Evolutionary conservation across 345 rosid species (phyloP).

Genomic region (Hypericum androsaemum): DNA sequence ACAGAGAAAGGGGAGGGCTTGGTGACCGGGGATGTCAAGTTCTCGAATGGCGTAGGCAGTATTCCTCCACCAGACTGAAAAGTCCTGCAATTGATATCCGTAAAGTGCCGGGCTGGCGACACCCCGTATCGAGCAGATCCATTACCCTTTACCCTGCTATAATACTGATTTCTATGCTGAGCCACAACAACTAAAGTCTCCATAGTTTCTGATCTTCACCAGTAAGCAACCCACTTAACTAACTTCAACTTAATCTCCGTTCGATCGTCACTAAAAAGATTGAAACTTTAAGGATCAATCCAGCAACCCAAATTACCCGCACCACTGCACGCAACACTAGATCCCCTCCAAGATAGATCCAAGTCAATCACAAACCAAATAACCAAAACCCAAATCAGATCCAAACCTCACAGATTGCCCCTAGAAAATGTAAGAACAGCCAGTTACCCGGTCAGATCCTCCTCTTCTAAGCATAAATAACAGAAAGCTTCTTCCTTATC

Average conservation of each 20-base stretch:
- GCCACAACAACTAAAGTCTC: constrained; percentile 67
- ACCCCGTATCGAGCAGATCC: constrained; percentile 36
- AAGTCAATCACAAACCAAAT: constrained; percentile 16
- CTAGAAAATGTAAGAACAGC: no score
- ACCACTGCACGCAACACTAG: background rate
- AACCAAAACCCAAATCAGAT: constrained; percentile 2
- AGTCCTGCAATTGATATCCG: constrained; percentile 62
- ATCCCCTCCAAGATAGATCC: constrained; percentile 32
- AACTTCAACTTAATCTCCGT: constrained; percentile 1
- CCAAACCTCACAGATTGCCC: constrained; percentile 14
- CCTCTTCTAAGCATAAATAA: constrained; percentile 8
- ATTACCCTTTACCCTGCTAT: constrained; percentile 29
- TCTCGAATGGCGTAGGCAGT: constrained; percentile 50
- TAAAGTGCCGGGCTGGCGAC: constrained; percentile 44
- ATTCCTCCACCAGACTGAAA: constrained; percentile 69
- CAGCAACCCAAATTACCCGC: constrained; percentile 1
- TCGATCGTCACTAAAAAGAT: constrained; percentile 13
- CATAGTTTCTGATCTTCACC: constrained; percentile 24
- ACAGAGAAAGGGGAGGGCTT: constrained; percentile 16
- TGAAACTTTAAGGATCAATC: constrained; percentile 12
- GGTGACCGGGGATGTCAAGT: constrained; percentile 23
- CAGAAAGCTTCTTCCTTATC: constrained; percentile 3
- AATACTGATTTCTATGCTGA: constrained; percentile 59
- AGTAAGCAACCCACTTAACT: no score
- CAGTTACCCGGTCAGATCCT: constrained; percentile 18